A percentile compares a stretch with the other conserved stretches of the same genome.
Evolutionary conservation across 805 yeast species (phyloP).

Genomic region (Torulaspora quercuum): DNA sequence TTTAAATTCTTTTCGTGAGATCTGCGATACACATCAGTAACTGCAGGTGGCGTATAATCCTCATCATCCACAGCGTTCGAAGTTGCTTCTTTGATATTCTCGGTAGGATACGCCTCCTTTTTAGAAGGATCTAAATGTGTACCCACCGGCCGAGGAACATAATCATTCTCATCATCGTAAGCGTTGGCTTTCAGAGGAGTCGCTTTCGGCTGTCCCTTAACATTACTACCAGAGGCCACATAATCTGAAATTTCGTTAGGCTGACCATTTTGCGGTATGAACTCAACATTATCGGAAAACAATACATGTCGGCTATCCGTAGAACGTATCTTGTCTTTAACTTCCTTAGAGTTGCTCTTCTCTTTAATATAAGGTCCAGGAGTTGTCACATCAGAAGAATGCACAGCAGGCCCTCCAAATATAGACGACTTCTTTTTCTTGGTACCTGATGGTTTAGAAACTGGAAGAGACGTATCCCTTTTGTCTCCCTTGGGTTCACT

Average conservation of each 20-base stretch:
- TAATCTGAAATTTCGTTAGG: neutral
- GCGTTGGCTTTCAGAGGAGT: neutral
- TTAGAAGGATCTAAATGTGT: neutral
- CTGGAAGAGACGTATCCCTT: neutral
- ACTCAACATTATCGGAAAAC: slow-evolving; percentile 23
- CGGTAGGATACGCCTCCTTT: neutral
- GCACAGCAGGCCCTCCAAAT: slow-evolving; percentile 29
- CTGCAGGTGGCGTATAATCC: slow-evolving; percentile 4
- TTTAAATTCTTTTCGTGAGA: no score
- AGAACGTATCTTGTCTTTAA: slow-evolving; percentile 7
- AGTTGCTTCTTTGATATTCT: no score
- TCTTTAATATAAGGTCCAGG: slow-evolving; percentile 20
- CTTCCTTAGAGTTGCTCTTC: slow-evolving; percentile 8
- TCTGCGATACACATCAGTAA: no score
- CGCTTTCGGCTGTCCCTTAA: neutral
- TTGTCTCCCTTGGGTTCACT: slow-evolving; percentile 5
- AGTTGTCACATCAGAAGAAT: slow-evolving; percentile 9
- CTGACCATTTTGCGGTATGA: slow-evolving; percentile 10
- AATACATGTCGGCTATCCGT: slow-evolving; percentile 20
- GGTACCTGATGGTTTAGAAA: slow-evolving; percentile 17
- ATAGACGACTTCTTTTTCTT: slow-evolving; percentile 34
- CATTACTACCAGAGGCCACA: no score
- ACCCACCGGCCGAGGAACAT: slow-evolving; percentile 11
- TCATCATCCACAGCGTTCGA: no score
- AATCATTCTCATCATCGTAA: slow-evolving; percentile 18